Conservation (phyloP, 768 basidiomycete genomes). For the Suillus variegatus region DNA sequence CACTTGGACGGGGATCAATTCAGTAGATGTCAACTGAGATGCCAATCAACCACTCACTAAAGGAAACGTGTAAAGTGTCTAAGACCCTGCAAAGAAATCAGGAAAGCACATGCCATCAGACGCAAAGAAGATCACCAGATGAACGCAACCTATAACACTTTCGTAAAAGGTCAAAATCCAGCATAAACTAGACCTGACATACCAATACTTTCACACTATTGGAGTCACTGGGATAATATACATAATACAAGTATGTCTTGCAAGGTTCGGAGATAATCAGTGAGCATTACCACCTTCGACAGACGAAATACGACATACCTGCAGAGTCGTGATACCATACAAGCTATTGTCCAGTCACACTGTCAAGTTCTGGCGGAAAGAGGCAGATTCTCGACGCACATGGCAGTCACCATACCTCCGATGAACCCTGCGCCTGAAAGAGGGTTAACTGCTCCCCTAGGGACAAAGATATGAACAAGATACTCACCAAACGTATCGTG, state of each 20-base stretch:
- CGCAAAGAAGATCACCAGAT: conserved; percentile 7
- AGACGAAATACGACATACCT: conserved; percentile 11
- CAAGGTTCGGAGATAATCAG: not conserved
- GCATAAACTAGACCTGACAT: not conserved
- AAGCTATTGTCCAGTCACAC: conserved; percentile 11
- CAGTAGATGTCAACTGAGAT: not conserved
- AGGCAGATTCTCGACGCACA: conserved; percentile 13
- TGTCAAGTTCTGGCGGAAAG: not conserved
- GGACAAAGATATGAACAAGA: not conserved
- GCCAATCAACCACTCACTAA: conserved; percentile 6
- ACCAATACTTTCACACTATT: conserved; percentile 15
- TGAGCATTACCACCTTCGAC: too few species aligned
- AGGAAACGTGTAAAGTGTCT: conserved; percentile 12
- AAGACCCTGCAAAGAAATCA: conserved; percentile 7
- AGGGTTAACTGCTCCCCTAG: not conserved
- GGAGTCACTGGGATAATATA: conserved; percentile 23
- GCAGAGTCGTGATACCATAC: conserved; percentile 26
- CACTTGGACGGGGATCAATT: conserved; percentile 6
- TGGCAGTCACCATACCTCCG: conserved; percentile 19
- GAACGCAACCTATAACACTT: conserved; percentile 6
- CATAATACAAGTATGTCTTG: conserved; percentile 27
- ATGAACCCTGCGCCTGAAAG: conserved; percentile 22
- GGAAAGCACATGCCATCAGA: not conserved
- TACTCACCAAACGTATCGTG: conserved; percentile 11
- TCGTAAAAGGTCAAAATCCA: not conserved